phyloP scores from a whole-genome alignment of 345 rosid genomes.

The Ceriops tagal region DNA sequence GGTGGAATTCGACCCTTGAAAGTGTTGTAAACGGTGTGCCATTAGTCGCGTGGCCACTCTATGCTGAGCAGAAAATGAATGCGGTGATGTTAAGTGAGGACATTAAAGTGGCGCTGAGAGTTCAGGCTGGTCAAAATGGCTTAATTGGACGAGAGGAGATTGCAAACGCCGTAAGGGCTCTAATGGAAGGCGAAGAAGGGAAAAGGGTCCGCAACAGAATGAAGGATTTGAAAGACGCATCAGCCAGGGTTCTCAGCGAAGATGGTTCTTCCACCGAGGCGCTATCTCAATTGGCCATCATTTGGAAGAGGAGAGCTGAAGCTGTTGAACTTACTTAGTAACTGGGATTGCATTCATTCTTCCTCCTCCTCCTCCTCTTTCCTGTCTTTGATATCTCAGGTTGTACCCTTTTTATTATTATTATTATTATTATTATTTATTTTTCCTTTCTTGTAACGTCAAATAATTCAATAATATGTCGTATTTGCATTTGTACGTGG shows the following conservation, averaged over 20 bases:
- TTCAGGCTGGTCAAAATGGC: conserved; percentile 35
- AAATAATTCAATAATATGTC: too few relatives aligned
- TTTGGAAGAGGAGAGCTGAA: conserved; percentile 38
- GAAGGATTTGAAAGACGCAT: conserved; percentile 57
- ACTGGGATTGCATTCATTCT: too few relatives aligned
- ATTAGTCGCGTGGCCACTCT: conserved; percentile 83
- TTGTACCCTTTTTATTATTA: too few relatives aligned
- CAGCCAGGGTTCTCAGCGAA: conserved; percentile 34
- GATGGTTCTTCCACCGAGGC: conserved; percentile 55
- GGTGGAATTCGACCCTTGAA: conserved; percentile 86
- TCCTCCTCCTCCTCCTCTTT: too few relatives aligned
- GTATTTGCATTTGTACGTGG: too few relatives aligned
- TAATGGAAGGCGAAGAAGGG: conserved; percentile 84
- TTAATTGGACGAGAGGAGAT: conserved; percentile 50
- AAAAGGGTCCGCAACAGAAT: conserved; percentile 49
- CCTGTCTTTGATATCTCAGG: too few relatives aligned
- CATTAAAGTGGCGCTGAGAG: conserved; percentile 45
- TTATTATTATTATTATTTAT: too few relatives aligned
- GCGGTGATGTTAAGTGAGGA: conserved; percentile 55
- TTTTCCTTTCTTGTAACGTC: too few relatives aligned
- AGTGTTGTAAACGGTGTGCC: conserved; percentile 77
- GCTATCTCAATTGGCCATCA: conserved; percentile 39
- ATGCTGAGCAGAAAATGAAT: conserved; percentile 86
- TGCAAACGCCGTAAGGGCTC: conserved; percentile 39
- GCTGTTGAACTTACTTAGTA: not conserved